A percentile compares a stretch with the other conserved stretches of the same genome.
Evolutionary conservation across 2,329 filamentous ascomycete genomes (phyloP).

Genomic region (Fusarium albosuccineum): DNA sequence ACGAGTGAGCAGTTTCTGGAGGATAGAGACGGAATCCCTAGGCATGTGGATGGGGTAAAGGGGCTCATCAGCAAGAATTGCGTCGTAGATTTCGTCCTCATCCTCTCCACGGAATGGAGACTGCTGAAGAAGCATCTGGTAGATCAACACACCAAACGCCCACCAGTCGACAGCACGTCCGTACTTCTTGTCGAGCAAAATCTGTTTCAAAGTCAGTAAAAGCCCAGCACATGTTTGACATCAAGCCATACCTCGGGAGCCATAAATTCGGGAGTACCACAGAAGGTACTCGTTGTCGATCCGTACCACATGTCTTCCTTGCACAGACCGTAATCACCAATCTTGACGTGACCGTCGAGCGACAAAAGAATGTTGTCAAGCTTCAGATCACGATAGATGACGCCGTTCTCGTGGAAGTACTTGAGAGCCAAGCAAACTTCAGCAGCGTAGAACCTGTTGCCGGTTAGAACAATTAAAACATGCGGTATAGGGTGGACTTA

Average conservation of each 20-base stretch:
- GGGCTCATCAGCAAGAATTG: slow-evolving; percentile 96
- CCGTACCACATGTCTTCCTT: slow-evolving; percentile 99
- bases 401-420: slow-evolving; percentile 99
- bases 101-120: slow-evolving; percentile 99
- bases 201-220: slow-evolving; percentile 66
- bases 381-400: slow-evolving; percentile 98
- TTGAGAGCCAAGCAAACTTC: slow-evolving; percentile 98
- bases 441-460: slow-evolving; percentile 89
- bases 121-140: slow-evolving; percentile 99
- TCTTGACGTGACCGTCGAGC: slow-evolving; percentile 97
- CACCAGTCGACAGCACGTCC: slow-evolving; percentile 98
- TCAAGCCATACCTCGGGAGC: slow-evolving; percentile 82
- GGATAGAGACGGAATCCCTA: slow-evolving; percentile 94
- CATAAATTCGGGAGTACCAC: slow-evolving; percentile 99
- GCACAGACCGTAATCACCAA: slow-evolving; percentile 98
- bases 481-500: slow-evolving; percentile 61
- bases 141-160: slow-evolving; percentile 98
- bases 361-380: slow-evolving; percentile 92
- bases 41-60: slow-evolving; percentile 99
- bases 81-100: slow-evolving; percentile 99
- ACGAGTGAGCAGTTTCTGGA: slow-evolving; percentile 95
- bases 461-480: slow-evolving; percentile 28
- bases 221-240: neutral
- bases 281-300: slow-evolving; percentile 96
- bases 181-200: slow-evolving; percentile 98